A percentile compares a stretch with the other conserved stretches of the same genome.
phyloP scores from a whole-genome alignment of 169 alveolate species.

The Cryptosporidium sp. region DNA sequence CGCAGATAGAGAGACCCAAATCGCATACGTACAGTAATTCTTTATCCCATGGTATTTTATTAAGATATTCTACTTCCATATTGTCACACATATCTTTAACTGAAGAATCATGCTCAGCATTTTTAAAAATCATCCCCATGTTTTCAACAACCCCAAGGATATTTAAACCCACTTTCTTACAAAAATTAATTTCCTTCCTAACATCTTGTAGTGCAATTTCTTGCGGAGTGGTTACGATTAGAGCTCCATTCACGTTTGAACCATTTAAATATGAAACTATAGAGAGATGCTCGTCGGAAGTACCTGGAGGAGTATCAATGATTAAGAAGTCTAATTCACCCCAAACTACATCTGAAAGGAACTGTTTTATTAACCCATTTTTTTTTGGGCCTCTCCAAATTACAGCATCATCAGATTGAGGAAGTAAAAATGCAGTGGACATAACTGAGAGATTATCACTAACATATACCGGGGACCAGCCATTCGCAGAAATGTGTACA shows the following conservation, averaged over 20 bases:
- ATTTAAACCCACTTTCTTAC: conserved; percentile 83
- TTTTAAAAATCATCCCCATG: conserved; percentile 87
- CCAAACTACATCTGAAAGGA: conserved; percentile 97
- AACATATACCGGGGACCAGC: conserved; percentile 98
- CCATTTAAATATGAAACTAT: conserved; percentile 91
- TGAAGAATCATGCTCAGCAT: conserved; percentile 40
- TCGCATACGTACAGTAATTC: conserved; percentile 81
- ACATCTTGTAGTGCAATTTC: conserved; percentile 92
- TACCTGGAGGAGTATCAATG: conserved; percentile 99
- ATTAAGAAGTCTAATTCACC: conserved; percentile 95
- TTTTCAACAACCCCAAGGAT: conserved; percentile 97
- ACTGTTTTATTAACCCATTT: conserved; percentile 95
- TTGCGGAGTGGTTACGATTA: conserved; percentile 89
- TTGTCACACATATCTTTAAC: conserved; percentile 80
- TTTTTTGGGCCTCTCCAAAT: conserved; percentile 99
- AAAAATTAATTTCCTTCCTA: conserved; percentile 93
- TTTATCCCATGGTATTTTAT: conserved; percentile 82
- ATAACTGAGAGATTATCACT: conserved; percentile 94
- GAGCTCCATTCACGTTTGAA: conserved; percentile 84
- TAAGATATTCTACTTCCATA: conserved; percentile 83
- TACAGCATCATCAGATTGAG: conserved; percentile 94
- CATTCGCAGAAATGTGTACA: conserved; percentile 94
- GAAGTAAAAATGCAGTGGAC: conserved; percentile 95
- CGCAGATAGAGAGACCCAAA: conserved; percentile 79
- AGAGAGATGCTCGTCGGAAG: conserved; percentile 98